A percentile compares a stretch with the other conserved stretches of the same genome.
Conservation (phyloP, 2,329 filamentous ascomycete genomes). For the Atkinsonella hypoxylon region DNA sequence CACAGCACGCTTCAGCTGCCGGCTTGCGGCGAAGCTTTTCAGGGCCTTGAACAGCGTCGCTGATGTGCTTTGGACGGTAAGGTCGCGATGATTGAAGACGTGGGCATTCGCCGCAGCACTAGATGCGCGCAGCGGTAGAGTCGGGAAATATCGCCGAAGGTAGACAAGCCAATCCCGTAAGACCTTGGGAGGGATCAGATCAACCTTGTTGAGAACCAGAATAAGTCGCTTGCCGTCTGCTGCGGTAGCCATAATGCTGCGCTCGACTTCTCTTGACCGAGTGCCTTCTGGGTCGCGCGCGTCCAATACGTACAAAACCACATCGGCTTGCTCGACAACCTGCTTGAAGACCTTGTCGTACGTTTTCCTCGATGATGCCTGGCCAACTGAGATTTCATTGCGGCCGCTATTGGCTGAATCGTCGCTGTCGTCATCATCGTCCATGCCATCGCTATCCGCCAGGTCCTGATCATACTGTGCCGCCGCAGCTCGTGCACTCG, state of each 20-base stretch:
- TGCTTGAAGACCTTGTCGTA: conserved; percentile 96
- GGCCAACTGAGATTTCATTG: conserved; percentile 36
- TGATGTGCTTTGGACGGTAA: conserved; percentile 78
- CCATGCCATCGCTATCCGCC: conserved; percentile 46
- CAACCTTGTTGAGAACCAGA: conserved; percentile 90
- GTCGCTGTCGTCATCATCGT: conserved; percentile 29
- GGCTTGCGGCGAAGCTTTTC: conserved; percentile 74
- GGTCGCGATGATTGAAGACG: conserved; percentile 82
- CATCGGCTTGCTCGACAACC: conserved; percentile 79
- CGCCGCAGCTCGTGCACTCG: conserved; percentile 69
- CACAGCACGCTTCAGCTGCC: conserved; percentile 77
- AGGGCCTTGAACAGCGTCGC: conserved; percentile 76
- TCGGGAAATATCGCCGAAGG: conserved; percentile 82
- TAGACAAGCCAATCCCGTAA: conserved; percentile 77
- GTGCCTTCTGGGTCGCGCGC: conserved; percentile 86
- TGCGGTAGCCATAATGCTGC: conserved; percentile 80
- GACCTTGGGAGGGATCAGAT: conserved; percentile 71
- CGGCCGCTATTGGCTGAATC: conserved; percentile 43
- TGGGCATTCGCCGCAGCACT: conserved; percentile 73
- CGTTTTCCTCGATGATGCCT: conserved; percentile 62
- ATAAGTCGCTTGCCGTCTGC: conserved; percentile 77
- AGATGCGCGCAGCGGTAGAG: conserved; percentile 76
- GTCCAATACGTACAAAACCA: conserved; percentile 86
- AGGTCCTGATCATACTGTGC: conserved; percentile 59
- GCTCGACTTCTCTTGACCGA: conserved; percentile 80